These are phyloP conservation scores for Citrus reticulata DNA, from an alignment of 345 rosid species.

Conservation along the genomic window DNA sequence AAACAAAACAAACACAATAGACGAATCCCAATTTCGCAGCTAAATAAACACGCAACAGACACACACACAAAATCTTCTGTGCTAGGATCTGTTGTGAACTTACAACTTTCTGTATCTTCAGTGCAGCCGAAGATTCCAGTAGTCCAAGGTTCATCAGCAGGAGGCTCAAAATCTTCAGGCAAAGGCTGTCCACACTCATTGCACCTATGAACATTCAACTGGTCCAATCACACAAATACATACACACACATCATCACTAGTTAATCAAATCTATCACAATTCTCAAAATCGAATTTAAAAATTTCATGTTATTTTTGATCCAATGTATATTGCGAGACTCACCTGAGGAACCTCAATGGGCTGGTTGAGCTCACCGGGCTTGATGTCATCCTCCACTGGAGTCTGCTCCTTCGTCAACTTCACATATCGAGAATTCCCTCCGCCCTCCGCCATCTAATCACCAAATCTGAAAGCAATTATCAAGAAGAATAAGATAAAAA, in stretches of 20 bases:
- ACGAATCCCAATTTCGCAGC: not conserved
- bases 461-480: not conserved
- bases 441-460: constrained; percentile 74
- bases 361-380: constrained; percentile 96
- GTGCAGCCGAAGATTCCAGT: constrained; percentile 90
- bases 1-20: not conserved
- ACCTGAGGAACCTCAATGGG: constrained; percentile 97
- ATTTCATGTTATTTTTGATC: too few species aligned
- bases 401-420: constrained; percentile 79
- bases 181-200: constrained; percentile 90
- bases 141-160: constrained; percentile 90
- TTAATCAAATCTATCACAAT: not conserved
- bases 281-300: not conserved
- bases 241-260: not conserved
- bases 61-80: not conserved
- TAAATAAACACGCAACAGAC: not conserved
- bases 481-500: too few species aligned
- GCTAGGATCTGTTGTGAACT: constrained; percentile 23
- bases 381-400: constrained; percentile 70
- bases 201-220: constrained; percentile 78
- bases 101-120: constrained; percentile 82
- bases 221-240: constrained; percentile 8
- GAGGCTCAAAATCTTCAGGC: constrained; percentile 81
- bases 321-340: not conserved
- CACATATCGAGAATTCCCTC: constrained; percentile 69